Evolutionary conservation across 1,284 basidiomycete species (phyloP), one percentile per base, ranked within the genome.

Genomic region (Fistulinella cinereoalba): DNA sequence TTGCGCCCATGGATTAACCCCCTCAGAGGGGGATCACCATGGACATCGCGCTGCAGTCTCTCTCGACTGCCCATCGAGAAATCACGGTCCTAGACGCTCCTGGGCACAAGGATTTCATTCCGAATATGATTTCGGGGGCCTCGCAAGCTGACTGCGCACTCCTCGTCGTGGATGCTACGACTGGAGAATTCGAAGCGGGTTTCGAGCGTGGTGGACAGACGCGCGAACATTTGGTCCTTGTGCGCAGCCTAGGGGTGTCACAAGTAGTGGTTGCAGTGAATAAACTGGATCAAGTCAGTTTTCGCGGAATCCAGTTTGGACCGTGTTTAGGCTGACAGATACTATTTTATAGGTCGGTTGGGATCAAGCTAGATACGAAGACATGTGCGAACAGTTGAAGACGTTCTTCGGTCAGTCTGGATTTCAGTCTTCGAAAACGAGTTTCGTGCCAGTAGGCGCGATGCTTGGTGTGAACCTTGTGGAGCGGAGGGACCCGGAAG

Each of bases 51-150:
- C 77, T 88, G 44, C 91, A 96, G 59, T 81, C 83, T 23, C 78
- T 99, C 55, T 67, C 77, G 9, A 97, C 94, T 0, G 71, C 81
- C 0, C 80, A 89, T 56, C 80, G 89, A 41, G 79, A 83, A 47
- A 86, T 98, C 54, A 97, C 94, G 2, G 81, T 99, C 18, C 81
- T 99, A 22, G 96, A 99, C 59, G 96, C 97, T 0, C 96, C 96
- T 0, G 96, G 96, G 0, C 96, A 99, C 69, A 89, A 86, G 54
- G 97, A 99, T 61, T 99, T 99, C 58, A 90, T 99, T 47, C 96
- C 97, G 0, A 98, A 98, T 63, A 99, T 99, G 97, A 99, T 99
- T 49, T 96, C 92, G 0, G 96, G 96, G 2, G 96, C 96, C 2
- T 86, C 95, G 0, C 96, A 98, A 69, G 97, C 97, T 0, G 96